These are phyloP conservation scores for Arabidopsis suecica DNA, from an alignment of 345 rosid species.

Conservation along the genomic window DNA sequence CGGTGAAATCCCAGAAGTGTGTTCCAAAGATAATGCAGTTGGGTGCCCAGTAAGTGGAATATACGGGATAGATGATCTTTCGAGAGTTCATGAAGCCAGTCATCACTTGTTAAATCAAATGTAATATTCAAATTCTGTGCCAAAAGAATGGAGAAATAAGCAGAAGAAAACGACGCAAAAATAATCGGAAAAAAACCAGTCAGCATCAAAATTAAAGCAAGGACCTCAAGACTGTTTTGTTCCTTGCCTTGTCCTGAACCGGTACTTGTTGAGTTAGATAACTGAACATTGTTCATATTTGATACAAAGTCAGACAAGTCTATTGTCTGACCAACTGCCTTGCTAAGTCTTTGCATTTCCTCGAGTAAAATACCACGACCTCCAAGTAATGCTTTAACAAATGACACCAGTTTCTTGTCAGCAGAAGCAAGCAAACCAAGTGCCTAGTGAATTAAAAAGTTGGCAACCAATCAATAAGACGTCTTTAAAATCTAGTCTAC, in stretches of 20 bases:
- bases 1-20: slow-evolving; percentile 85
- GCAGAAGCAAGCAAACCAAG: slow-evolving; percentile 52
- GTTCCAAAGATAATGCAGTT: slow-evolving; percentile 75
- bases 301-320: slow-evolving; percentile 64
- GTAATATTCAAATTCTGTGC: slow-evolving; percentile 59
- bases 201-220: slow-evolving; percentile 52
- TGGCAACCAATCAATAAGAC: slow-evolving; percentile 30
- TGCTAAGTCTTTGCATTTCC: slow-evolving; percentile 72
- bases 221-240: slow-evolving; percentile 81
- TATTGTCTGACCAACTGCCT: slow-evolving; percentile 54
- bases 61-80: slow-evolving; percentile 57
- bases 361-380: slow-evolving; percentile 68
- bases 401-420: slow-evolving; percentile 52
- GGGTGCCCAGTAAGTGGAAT: slow-evolving; percentile 68
- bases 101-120: slow-evolving; percentile 51
- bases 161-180: slow-evolving; percentile 6
- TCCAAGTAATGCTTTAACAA: slow-evolving; percentile 71
- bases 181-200: slow-evolving; percentile 6
- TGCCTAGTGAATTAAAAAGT: slow-evolving; percentile 56
- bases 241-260: slow-evolving; percentile 65
- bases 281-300: slow-evolving; percentile 54
- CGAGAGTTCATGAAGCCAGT: slow-evolving; percentile 51
- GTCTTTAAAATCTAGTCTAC: neutral
- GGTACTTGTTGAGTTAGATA: slow-evolving; percentile 50
- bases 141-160: slow-evolving; percentile 34